A percentile compares a stretch with the other conserved stretches of the same genome.
phyloP scores from a whole-genome alignment of 2,329 filamentous ascomycete genomes.

The Rutstroemia sydowiana region DNA sequence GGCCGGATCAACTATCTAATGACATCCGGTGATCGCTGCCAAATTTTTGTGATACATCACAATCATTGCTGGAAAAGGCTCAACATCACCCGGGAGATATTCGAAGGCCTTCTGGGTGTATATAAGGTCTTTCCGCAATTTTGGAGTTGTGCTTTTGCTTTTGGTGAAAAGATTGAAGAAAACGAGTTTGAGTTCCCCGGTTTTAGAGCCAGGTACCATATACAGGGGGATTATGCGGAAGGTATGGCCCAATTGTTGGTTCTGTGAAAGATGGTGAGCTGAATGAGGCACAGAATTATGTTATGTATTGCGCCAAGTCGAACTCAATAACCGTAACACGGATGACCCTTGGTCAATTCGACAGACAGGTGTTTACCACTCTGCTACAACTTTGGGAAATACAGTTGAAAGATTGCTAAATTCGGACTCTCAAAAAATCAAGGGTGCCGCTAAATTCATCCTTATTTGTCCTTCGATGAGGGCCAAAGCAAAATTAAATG shows the following conservation, averaged over 20 bases:
- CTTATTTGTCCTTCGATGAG: constrained; percentile 13
- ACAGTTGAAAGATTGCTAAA: background rate
- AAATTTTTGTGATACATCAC: constrained; percentile 17
- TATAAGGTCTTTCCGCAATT: constrained; percentile 14
- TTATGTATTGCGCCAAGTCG: constrained; percentile 18
- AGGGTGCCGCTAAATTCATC: constrained; percentile 14
- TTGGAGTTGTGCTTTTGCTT: constrained; percentile 20
- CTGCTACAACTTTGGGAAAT: background rate
- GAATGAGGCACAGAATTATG: constrained; percentile 11
- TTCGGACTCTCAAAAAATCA: background rate
- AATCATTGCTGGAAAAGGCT: constrained; percentile 15
- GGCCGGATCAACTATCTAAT: background rate
- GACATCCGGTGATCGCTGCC: background rate
- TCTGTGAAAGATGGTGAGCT: too few species aligned
- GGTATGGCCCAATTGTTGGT: too few species aligned
- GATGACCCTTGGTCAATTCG: constrained; percentile 32
- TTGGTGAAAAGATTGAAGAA: constrained; percentile 16
- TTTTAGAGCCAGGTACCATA: background rate
- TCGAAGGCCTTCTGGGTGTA: constrained; percentile 12
- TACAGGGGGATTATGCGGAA: background rate
- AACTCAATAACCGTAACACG: constrained; percentile 11
- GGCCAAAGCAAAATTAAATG: constrained; percentile 2
- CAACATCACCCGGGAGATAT: constrained; percentile 10
- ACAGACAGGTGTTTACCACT: constrained; percentile 33
- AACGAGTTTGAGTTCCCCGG: constrained; percentile 21